Evolutionary conservation across 1,284 basidiomycete genomes (phyloP), one percentile per base, ranked within the genome.

Genomic region (Ganoderma lingzhi): DNA sequence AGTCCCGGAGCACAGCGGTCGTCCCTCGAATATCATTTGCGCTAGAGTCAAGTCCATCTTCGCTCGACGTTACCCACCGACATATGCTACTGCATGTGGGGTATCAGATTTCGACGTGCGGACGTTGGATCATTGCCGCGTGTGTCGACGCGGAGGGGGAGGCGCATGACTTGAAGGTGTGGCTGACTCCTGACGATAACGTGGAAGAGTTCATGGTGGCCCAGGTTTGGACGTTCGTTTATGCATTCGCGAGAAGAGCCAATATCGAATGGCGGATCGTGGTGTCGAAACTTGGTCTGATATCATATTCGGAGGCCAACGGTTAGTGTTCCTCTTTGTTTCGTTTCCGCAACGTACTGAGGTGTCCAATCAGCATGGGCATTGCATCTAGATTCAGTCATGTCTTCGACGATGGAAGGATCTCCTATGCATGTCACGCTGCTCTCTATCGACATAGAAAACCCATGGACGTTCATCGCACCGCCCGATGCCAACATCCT

Each of bases 181-280:
- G 91, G 90, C 77, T 90, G 44, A 82, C 83, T n/a, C 85, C 86
- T 32, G 82, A 82, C 32, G 85, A 84, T 39, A 70, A 74, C 32
- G 67, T 78, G 39, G 81, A 85, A 73, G 76, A 78, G 39, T 85
- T 85, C 70, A 77, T 86, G 17, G 83, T 88, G 14, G 79, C 78
- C 60, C 86, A 87, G 70, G 82, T 96, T 4, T 95, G 93, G 92
- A 82, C 83, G 10, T 92, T 95, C 77, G 86, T 86, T 1, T 78
- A 85, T 69, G 82, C 84, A 35, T 87, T 91, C 75, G 86, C 89
- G 12, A 85, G 84, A 73, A 85, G 83, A 66, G 90, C 90, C 12
- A 88, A 89, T 76, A 82, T 94, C 17, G 93, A 95, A 76, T 96
- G 94, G 94, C 85, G 91, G 65, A 80, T 96, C 23, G 88, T 92